Evolutionary conservation across 179 eudicot species (phyloP).

Genomic region (Corrigiola litoralis): DNA sequence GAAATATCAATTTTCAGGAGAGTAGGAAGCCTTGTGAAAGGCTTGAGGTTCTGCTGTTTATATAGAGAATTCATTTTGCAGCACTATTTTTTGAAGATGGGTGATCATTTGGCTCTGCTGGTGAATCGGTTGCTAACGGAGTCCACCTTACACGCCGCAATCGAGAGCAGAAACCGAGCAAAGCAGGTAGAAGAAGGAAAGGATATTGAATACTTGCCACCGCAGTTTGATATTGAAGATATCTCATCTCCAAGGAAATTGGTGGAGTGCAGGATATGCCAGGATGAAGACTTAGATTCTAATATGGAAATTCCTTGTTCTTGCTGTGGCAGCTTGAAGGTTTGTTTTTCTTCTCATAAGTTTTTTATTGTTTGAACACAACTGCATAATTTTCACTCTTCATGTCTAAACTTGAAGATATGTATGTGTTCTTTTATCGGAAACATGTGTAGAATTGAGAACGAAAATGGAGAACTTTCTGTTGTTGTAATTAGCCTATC

Average conservation of each 20-base stretch:
- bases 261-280: constrained; percentile 95
- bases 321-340: constrained; percentile 97
- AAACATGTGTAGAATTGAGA: too few relatives aligned
- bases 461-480: too few relatives aligned
- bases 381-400: background rate
- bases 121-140: constrained; percentile 42
- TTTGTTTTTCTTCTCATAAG: constrained; percentile 2
- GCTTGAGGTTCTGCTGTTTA: too few relatives aligned
- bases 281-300: constrained; percentile 78
- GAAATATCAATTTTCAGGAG: background rate
- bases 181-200: constrained; percentile 31
- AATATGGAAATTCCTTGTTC: constrained; percentile 95
- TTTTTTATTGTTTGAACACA: background rate
- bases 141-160: constrained; percentile 41
- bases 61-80: background rate
- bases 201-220: constrained; percentile 28
- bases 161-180: constrained; percentile 29
- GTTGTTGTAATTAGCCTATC: too few relatives aligned
- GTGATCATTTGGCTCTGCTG: constrained; percentile 41
- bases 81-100: constrained; percentile 24
- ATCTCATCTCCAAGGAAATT: constrained; percentile 46
- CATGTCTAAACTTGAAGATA: too few relatives aligned
- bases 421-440: too few relatives aligned
- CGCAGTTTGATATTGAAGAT: constrained; percentile 21
- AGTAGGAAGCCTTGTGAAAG: background rate